Evolutionary conservation across 441 rosid genomes (phyloP).

Genomic region (Heliophila coronopifolia): DNA sequence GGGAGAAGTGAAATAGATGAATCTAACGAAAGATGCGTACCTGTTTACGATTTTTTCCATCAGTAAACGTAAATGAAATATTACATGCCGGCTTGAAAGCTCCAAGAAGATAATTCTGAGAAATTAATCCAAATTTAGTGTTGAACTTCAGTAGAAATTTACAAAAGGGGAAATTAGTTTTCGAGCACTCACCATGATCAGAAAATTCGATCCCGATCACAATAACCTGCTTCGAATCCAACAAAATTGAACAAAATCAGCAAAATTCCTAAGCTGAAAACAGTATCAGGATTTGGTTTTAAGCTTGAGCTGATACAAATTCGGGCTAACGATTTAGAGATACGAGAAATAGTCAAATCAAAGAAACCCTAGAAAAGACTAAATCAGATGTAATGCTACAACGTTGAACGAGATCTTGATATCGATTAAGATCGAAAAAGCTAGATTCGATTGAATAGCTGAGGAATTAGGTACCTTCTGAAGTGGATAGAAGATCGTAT

Average conservation of each 20-base stretch:
- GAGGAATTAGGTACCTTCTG: too few species aligned
- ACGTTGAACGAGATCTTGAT: too few species aligned
- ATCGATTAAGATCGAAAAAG: too few species aligned
- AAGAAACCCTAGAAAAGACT: too few species aligned
- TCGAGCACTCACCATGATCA: slow-evolving; percentile 25
- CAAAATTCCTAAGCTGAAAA: background rate
- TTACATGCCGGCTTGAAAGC: slow-evolving; percentile 93
- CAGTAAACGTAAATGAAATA: slow-evolving; percentile 59
- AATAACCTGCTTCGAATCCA: slow-evolving; percentile 3
- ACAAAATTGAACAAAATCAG: slow-evolving; percentile 8
- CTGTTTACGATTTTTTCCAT: slow-evolving; percentile 87
- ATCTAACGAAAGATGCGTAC: slow-evolving; percentile 22
- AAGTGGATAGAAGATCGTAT: too few species aligned
- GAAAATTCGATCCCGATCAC: slow-evolving; percentile 12
- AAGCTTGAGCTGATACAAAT: background rate
- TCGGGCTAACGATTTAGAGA: background rate
- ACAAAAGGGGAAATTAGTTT: too few species aligned
- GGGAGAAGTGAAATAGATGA: background rate
- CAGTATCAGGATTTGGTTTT: background rate
- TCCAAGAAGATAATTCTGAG: slow-evolving; percentile 86
- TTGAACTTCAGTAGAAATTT: too few species aligned
- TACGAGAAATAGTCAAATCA: too few species aligned
- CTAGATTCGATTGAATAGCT: too few species aligned
- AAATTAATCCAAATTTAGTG: slow-evolving; percentile 2
- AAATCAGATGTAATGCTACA: too few species aligned